Conservation (phyloP, 2,329 filamentous ascomycete genomes). For the Venturia oleaginea region DNA sequence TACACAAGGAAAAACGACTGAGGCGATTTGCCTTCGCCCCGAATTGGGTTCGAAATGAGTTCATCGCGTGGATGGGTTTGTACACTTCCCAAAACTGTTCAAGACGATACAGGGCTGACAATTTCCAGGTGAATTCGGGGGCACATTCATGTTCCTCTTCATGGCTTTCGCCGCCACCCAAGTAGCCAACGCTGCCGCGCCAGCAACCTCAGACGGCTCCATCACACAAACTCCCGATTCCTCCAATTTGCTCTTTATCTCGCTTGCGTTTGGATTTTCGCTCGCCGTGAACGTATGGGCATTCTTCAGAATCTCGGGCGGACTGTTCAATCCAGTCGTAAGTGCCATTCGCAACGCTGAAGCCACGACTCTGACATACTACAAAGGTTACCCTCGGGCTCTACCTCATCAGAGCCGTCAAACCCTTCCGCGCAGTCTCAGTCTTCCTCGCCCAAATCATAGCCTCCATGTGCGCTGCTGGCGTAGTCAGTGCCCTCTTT, state of each 20-base stretch:
- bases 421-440: conserved; percentile 23
- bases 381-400: conserved; percentile 28
- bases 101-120: not conserved
- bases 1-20: conserved; percentile 8
- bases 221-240: conserved; percentile 11
- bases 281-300: conserved; percentile 14
- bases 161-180: conserved; percentile 14
- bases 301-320: conserved; percentile 9
- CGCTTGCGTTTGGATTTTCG: conserved; percentile 20
- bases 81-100: not conserved
- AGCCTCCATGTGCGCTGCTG: conserved; percentile 31
- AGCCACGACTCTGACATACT: conserved; percentile 17
- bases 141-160: conserved; percentile 17
- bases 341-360: conserved; percentile 20
- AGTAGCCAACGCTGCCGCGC: conserved; percentile 13
- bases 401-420: conserved; percentile 29
- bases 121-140: conserved; percentile 12
- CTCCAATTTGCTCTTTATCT: conserved; percentile 21
- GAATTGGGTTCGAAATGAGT: conserved; percentile 13
- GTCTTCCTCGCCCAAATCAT: conserved; percentile 27
- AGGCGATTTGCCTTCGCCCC: conserved; percentile 2
- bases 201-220: not conserved
- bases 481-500: conserved; percentile 35
- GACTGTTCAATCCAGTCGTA: conserved; percentile 22
- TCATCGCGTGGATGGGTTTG: conserved; percentile 10